Evolutionary conservation across 2,329 filamentous ascomycete genomes (phyloP).

Genomic region (Calycina herbarum): DNA sequence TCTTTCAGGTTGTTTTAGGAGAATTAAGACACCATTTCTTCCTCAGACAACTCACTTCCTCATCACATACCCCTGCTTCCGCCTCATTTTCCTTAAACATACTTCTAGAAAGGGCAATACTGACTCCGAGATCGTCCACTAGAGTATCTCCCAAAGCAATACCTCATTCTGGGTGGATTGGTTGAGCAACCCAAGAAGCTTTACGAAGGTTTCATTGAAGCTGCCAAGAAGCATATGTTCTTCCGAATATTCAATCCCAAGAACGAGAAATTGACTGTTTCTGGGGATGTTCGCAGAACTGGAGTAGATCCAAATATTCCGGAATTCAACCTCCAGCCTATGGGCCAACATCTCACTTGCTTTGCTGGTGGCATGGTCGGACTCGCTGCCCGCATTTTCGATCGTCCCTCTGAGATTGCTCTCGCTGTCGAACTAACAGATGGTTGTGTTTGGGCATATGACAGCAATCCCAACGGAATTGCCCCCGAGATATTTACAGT

Average conservation of each 20-base stretch:
- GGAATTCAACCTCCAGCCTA: constrained; percentile 43
- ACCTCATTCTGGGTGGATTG: constrained; percentile 64
- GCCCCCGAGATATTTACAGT: constrained; percentile 59
- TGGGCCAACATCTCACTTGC: constrained; percentile 66
- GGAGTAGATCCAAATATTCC: constrained; percentile 42
- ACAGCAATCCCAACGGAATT: constrained; percentile 55
- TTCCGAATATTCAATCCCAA: constrained; percentile 45
- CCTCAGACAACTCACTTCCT: too few species aligned
- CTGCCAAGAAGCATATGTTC: constrained; percentile 48
- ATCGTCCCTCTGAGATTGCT: constrained; percentile 52
- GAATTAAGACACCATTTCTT: too few species aligned
- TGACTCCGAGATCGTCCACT: too few species aligned
- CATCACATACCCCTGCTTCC: too few species aligned
- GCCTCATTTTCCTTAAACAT: too few species aligned
- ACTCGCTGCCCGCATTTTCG: constrained; percentile 63
- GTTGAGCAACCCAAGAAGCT: constrained; percentile 50
- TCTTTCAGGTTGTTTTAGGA: too few species aligned
- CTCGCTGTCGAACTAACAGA: constrained; percentile 59
- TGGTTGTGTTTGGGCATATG: constrained; percentile 64
- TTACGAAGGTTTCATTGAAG: constrained; percentile 47
- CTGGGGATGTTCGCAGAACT: constrained; percentile 46
- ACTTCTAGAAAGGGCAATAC: too few species aligned
- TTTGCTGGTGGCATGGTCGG: constrained; percentile 72
- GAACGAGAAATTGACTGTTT: constrained; percentile 44
- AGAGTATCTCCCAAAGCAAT: constrained; percentile 65